Conservation (phyloP, 192 early-diverging fungal genomes). For the Entophlyctis luteolus region DNA sequence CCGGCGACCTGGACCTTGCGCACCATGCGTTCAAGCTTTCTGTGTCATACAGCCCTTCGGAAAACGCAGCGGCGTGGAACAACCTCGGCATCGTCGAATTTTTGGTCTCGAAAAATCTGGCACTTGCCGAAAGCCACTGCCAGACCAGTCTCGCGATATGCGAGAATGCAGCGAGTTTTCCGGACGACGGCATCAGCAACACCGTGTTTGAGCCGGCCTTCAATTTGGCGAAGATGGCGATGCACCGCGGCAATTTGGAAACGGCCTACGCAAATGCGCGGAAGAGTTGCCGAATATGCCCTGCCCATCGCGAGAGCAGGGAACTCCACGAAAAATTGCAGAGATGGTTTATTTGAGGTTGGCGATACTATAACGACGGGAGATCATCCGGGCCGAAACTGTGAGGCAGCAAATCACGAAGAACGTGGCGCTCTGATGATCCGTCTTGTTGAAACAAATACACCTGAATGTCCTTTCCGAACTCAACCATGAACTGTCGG, state of each 20-base stretch:
- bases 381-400: conserved; percentile 71
- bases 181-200: not conserved
- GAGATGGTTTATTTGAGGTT: too few relatives aligned
- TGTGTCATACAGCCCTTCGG: conserved; percentile 9
- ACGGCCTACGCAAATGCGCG: too few relatives aligned
- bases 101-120: not conserved
- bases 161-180: not conserved
- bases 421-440: conserved; percentile 37
- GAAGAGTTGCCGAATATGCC: too few relatives aligned
- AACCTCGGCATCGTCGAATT: conserved; percentile 27
- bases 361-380: too few relatives aligned
- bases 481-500: conserved; percentile 80
- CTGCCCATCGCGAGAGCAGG: too few relatives aligned
- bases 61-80: conserved; percentile 38
- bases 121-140: too few relatives aligned
- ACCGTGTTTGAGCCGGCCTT: conserved; percentile 2
- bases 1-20: conserved; percentile 30
- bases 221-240: conserved; percentile 1
- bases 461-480: conserved; percentile 61
- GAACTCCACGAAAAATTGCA: too few relatives aligned
- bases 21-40: conserved; percentile 16
- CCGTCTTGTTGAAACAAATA: conserved; percentile 57
- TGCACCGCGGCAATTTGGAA: not conserved
- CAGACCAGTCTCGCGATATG: too few relatives aligned
- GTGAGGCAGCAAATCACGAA: conserved; percentile 62